phyloP scores from a whole-genome alignment of 495 filamentous ascomycete genomes.

The Penicillium herquei region DNA sequence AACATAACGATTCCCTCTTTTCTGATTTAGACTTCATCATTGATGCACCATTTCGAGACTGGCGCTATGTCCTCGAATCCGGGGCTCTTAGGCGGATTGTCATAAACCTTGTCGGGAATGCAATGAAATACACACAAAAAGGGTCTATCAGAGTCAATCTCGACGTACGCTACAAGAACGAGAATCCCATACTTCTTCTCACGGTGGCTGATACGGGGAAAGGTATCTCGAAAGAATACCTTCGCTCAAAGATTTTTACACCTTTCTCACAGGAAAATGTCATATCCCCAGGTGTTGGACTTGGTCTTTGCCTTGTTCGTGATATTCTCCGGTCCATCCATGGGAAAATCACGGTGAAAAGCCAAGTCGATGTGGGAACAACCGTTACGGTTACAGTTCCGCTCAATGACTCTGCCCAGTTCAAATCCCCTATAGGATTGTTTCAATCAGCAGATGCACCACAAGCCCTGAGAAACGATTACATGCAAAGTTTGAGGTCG shows the following conservation, averaged over 20 bases:
- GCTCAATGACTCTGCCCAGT: constrained; percentile 25
- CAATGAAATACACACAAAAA: constrained; percentile 68
- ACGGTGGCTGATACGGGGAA: constrained; percentile 36
- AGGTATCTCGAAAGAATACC: constrained; percentile 40
- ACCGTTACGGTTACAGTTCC: not conserved
- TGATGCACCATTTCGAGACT: constrained; percentile 58
- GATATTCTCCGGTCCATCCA: constrained; percentile 36
- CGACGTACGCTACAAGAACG: constrained; percentile 17
- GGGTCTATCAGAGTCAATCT: constrained; percentile 64
- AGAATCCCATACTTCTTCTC: not conserved
- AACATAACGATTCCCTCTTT: no score
- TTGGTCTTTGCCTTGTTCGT: constrained; percentile 39
- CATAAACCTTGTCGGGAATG: constrained; percentile 79
- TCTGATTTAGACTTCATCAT: constrained; percentile 63
- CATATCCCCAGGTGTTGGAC: constrained; percentile 40
- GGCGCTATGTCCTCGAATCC: constrained; percentile 62
- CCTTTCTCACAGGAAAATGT: constrained; percentile 46
- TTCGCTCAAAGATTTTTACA: constrained; percentile 37
- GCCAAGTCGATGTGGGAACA: constrained; percentile 36
- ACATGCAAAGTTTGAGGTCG: no score
- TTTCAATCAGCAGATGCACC: no score
- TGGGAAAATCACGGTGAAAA: constrained; percentile 40
- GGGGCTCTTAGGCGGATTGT: constrained; percentile 70
- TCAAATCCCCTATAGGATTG: no score
- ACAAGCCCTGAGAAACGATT: no score